Conservation (phyloP, 768 basidiomycete genomes). For the Kwoniella sp. region DNA sequence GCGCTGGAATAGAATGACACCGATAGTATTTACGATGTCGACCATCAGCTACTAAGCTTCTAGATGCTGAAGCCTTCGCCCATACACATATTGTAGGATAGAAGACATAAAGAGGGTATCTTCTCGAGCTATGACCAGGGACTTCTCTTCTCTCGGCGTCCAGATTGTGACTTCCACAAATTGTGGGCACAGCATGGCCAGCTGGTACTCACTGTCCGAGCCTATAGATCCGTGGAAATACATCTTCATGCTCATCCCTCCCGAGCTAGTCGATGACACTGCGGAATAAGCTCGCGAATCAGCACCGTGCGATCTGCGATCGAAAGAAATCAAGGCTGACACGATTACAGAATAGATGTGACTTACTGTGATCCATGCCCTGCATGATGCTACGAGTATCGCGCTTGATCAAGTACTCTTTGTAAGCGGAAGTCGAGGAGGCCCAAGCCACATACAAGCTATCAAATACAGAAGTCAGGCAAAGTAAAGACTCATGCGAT, state of each 20-base stretch:
- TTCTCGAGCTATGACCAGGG: background rate
- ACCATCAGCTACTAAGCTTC: background rate
- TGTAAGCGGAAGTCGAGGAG: no score
- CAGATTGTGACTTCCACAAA: no score
- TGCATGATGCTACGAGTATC: constrained; percentile 17
- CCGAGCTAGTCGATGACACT: constrained; percentile 24
- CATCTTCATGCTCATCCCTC: constrained; percentile 27
- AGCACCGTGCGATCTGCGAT: background rate
- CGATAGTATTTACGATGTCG: background rate
- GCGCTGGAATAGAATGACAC: constrained; percentile 14
- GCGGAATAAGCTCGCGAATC: background rate
- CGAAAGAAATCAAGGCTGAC: background rate
- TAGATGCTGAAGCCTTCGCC: background rate
- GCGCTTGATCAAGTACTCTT: no score
- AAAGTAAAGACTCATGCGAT: no score
- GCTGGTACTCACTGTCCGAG: constrained; percentile 19
- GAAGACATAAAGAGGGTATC: background rate
- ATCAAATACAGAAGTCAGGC: no score
- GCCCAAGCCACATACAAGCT: no score
- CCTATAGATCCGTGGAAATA: constrained; percentile 34
- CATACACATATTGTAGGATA: background rate
- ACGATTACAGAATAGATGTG: no score
- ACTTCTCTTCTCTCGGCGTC: no score
- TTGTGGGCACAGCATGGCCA: no score
- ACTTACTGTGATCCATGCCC: constrained; percentile 29